These are phyloP conservation scores for Jamesozyma piceae DNA, from an alignment of 805 yeast species.

Conservation along the genomic window DNA sequence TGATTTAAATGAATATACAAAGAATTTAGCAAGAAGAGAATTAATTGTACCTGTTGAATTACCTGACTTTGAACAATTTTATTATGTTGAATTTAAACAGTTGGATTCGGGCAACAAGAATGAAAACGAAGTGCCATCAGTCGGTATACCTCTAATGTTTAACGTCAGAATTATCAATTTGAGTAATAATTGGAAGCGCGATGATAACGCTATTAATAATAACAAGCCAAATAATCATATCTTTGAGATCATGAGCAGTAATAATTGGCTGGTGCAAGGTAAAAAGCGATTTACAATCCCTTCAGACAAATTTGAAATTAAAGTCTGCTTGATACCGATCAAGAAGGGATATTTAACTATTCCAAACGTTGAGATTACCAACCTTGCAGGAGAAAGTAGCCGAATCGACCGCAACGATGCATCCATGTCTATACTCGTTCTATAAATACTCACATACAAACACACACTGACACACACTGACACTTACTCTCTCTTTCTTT, in stretches of 20 bases:
- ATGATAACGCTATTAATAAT: background rate
- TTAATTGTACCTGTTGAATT: slow-evolving; percentile 23
- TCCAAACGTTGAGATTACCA: slow-evolving; percentile 50
- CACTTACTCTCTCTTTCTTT: too few relatives aligned
- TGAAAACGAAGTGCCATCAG: slow-evolving; percentile 1
- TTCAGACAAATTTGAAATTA: slow-evolving; percentile 26
- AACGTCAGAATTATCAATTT: slow-evolving; percentile 13
- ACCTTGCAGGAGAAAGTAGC: slow-evolving; percentile 33
- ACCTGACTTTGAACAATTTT: slow-evolving; percentile 20
- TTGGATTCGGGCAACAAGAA: background rate
- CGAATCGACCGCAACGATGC: slow-evolving; percentile 63
- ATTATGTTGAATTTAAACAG: slow-evolving; percentile 13
- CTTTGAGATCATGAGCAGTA: slow-evolving; percentile 40
- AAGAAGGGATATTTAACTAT: slow-evolving; percentile 62
- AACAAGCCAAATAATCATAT: slow-evolving; percentile 25
- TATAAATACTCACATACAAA: background rate
- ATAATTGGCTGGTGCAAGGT: slow-evolving; percentile 82
- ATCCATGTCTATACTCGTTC: slow-evolving; percentile 54
- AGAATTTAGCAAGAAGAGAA: slow-evolving; percentile 13
- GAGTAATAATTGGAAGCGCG: slow-evolving; percentile 14
- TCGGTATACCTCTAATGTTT: slow-evolving; percentile 18
- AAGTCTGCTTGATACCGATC: slow-evolving; percentile 58
- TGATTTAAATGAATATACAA: slow-evolving; percentile 19
- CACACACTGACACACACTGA: too few relatives aligned
- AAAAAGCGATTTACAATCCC: slow-evolving; percentile 43